Percentiles rank a stretch among this genome's conserved stretches.
Conservation (phyloP, 1,139 yeast species). For the Schizosaccharomyces versatilis region DNA sequence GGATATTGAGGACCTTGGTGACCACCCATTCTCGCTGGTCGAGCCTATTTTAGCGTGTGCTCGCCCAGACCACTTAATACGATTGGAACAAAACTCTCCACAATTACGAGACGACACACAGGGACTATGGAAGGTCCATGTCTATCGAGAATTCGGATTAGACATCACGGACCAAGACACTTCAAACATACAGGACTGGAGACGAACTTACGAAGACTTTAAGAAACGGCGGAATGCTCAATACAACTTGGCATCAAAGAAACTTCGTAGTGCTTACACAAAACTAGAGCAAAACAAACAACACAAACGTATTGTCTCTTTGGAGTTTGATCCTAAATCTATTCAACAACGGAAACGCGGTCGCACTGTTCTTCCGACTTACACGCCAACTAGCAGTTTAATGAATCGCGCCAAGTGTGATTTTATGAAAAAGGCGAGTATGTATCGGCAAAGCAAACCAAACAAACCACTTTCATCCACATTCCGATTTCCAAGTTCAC, state of each 20-base stretch:
- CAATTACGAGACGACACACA: background rate
- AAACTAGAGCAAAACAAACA: background rate
- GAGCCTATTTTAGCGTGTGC: background rate
- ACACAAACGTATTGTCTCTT: background rate
- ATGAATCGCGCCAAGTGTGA: background rate
- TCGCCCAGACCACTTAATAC: background rate
- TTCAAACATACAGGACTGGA: background rate
- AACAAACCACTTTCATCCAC: no score
- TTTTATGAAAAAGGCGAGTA: background rate
- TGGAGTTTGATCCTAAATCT: background rate
- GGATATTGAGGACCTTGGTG: constrained; percentile 2
- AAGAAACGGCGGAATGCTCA: background rate
- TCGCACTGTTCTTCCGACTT: background rate
- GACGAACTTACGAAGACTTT: background rate
- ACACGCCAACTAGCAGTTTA: background rate
- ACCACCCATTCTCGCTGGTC: background rate
- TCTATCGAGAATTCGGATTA: background rate
- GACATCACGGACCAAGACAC: background rate
- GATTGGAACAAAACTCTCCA: background rate
- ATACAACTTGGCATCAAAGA: background rate
- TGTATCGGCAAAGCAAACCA: no score
- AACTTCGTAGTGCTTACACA: constrained; percentile 2
- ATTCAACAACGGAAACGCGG: background rate
- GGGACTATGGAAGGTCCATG: background rate
- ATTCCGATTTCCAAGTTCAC: no score